Evolutionary conservation across 371 early-diverging fungal genomes (phyloP).

Genomic region (Mucor racemosus): DNA sequence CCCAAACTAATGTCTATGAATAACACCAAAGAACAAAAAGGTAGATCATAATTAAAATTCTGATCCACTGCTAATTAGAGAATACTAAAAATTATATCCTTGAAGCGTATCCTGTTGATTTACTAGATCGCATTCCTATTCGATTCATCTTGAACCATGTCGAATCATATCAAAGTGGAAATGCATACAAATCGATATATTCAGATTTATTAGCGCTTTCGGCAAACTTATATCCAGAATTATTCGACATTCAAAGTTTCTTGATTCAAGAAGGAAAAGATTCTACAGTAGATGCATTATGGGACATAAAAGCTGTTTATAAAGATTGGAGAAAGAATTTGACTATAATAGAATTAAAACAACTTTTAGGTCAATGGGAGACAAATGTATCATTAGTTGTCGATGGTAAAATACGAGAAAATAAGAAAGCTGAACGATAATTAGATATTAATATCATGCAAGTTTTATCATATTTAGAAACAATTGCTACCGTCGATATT

Average conservation of each 20-base stretch:
- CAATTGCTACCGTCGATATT: slow-evolving; percentile 12
- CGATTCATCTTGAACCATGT: slow-evolving; percentile 48
- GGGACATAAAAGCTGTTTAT: slow-evolving; percentile 14
- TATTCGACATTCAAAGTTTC: slow-evolving; percentile 54
- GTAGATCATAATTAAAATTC: slow-evolving; percentile 3
- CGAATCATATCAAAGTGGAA: slow-evolving; percentile 32
- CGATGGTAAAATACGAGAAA: slow-evolving; percentile 2
- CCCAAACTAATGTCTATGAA: slow-evolving; percentile 28
- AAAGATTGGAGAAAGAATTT: slow-evolving; percentile 8
- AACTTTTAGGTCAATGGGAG: slow-evolving; percentile 17
- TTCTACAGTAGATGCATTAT: slow-evolving; percentile 14
- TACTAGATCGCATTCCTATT: slow-evolving; percentile 45
- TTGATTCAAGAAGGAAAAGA: slow-evolving; percentile 49
- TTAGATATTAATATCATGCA: neutral
- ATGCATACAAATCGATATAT: slow-evolving; percentile 46
- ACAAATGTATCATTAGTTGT: slow-evolving; percentile 14
- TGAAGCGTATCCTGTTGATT: slow-evolving; percentile 40
- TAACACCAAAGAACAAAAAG: slow-evolving; percentile 25
- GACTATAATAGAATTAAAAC: slow-evolving; percentile 5
- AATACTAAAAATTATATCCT: neutral
- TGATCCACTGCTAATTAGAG: neutral
- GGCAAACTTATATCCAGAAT: slow-evolving; percentile 53
- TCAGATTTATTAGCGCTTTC: slow-evolving; percentile 47
- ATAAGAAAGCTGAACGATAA: neutral
- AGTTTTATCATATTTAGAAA: slow-evolving; percentile 24